Conservation (phyloP, 2,329 filamentous ascomycete species). For the Aspergillus ochraceus region DNA sequence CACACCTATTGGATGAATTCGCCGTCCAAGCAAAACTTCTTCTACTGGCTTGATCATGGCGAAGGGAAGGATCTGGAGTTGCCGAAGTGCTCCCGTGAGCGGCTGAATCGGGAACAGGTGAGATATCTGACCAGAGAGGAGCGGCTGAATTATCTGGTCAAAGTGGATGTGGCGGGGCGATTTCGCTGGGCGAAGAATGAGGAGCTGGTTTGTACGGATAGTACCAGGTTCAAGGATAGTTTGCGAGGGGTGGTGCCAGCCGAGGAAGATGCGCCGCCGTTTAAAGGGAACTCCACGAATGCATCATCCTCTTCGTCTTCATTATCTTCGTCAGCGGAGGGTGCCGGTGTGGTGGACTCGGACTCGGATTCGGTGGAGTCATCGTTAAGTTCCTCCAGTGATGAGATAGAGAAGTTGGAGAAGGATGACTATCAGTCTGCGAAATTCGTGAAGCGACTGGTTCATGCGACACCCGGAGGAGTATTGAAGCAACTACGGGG, state of each 20-base stretch:
- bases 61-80: constrained; percentile 71
- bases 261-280: constrained; percentile 61
- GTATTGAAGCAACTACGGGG: constrained; percentile 77
- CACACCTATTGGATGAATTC: constrained; percentile 80
- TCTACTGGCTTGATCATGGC: constrained; percentile 88
- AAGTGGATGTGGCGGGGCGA: constrained; percentile 70
- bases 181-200: constrained; percentile 88
- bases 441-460: constrained; percentile 61
- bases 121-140: constrained; percentile 83
- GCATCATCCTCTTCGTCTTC: constrained; percentile 25
- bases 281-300: constrained; percentile 36
- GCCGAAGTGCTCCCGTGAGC: constrained; percentile 69
- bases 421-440: constrained; percentile 63
- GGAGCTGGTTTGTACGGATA: constrained; percentile 72
- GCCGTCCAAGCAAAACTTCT: constrained; percentile 82
- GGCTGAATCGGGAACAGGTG: constrained; percentile 75
- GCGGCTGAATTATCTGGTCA: constrained; percentile 75
- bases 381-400: constrained; percentile 40
- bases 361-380: constrained; percentile 11
- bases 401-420: constrained; percentile 53
- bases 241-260: constrained; percentile 69
- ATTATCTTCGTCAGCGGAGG: constrained; percentile 5
- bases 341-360: background rate
- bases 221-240: constrained; percentile 70
- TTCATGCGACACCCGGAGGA: constrained; percentile 68